Base-by-base conservation (phyloP, 129 eudicot species). In the Centrapalus pauciflorus region DNA sequence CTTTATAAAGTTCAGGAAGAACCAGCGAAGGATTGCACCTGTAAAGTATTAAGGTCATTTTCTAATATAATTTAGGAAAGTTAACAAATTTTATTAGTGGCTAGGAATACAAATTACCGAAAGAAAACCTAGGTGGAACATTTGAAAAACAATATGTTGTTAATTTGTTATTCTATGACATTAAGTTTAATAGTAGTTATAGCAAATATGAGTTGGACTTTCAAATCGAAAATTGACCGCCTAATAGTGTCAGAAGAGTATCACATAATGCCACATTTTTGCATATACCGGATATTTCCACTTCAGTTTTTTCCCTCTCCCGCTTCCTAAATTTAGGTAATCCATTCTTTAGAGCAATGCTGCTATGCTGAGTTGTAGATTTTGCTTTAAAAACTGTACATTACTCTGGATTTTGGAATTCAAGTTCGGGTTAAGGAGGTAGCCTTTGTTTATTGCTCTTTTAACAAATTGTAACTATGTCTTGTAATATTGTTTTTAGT, bases 401-500 rank as follows among this genome's bases (percentile, higher is more conserved):
- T 48, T 48, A 11, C 25, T 48, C 54, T 48, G 11, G 54, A 34
- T 25, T 24, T 32, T 35, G 50, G 34, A 67, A 49, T 34, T 51
- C n/a, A 50, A 66, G 48, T 49, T 33, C 25, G 3, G 7, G 26
- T n/a, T n/a, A 14, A 16, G 46, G 59, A 45, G n/a, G 12, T 46
- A 30, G 71, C 43, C 40, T 48, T 33, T 35, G 65, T 38, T 34
- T 55, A 19, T 16, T 13, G 55, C 74, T 25, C 10, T 6, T 43
- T 13, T 50, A 27, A 26, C n/a, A 27, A 71, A 28, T 20, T 5
- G 12, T 60, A 68, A 60, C 50, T 8, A n/a, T 49, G 24, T 12
- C 7, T 16, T 50, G 10, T 14, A 28, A 35, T 70, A 6, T 61
- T 43, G 4, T 78, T 63, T 79, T 48, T 67, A 84, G 95, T 79